A percentile compares a stretch with the other conserved stretches of the same genome.
phyloP scores from a whole-genome alignment of 371 early-diverging fungal genomes.

The Apophysomyces sp. region DNA sequence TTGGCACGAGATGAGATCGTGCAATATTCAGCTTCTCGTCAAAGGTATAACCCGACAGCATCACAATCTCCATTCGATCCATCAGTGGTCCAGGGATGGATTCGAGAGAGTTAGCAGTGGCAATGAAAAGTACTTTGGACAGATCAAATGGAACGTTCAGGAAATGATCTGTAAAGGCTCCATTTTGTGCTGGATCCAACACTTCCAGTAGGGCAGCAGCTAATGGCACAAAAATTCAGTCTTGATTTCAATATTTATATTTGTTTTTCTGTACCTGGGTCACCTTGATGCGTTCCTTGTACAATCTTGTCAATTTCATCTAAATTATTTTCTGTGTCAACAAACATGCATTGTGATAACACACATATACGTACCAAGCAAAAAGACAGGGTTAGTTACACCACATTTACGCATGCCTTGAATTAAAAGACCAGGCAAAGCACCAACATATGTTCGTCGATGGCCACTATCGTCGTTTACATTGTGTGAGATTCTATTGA shows the following conservation, averaged over 20 bases:
- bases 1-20: slow-evolving; percentile 56
- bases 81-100: slow-evolving; percentile 77
- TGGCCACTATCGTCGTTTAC: no score
- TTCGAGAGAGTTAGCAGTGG: slow-evolving; percentile 81
- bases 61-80: slow-evolving; percentile 88
- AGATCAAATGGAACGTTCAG: slow-evolving; percentile 82
- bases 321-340: background rate
- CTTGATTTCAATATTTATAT: background rate
- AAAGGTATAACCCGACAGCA: slow-evolving; percentile 81
- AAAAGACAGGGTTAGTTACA: slow-evolving; percentile 78
- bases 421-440: slow-evolving; percentile 82
- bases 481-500: no score
- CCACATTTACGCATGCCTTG: slow-evolving; percentile 75
- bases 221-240: slow-evolving; percentile 6
- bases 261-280: slow-evolving; percentile 53
- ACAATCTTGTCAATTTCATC: slow-evolving; percentile 90
- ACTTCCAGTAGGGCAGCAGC: slow-evolving; percentile 85
- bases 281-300: slow-evolving; percentile 66
- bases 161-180: slow-evolving; percentile 77
- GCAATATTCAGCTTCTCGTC: slow-evolving; percentile 74
- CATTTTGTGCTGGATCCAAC: slow-evolving; percentile 86
- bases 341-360: background rate
- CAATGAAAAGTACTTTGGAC: slow-evolving; percentile 81
- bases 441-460: slow-evolving; percentile 87
- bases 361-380: slow-evolving; percentile 51